Base-by-base conservation (phyloP, 176 grass and related monocot species). In the Puccinellia tenuiflora region DNA sequence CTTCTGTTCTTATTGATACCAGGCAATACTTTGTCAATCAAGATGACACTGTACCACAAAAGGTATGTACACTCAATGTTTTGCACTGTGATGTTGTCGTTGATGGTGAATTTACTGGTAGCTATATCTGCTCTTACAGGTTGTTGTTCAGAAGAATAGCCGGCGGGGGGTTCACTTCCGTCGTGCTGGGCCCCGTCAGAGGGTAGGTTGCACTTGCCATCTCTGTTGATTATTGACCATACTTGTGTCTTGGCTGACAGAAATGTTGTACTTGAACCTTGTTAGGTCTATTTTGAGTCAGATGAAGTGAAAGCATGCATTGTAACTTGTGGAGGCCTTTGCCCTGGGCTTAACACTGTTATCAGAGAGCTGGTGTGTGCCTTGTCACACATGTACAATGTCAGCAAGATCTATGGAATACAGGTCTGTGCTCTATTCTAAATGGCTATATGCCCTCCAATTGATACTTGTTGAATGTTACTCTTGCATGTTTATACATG, bases 281-380 rank as follows among this genome's bases (percentile, higher is more conserved):
- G 34, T 75, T 85, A 99, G 96, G 35, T 99, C 56, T 89, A 96
- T 73, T 99, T 94, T 55, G 91, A 95, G 18, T 80, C 96, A 24
- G 93, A 96, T 77, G 93, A 99, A 48, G 96, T 96, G 25, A 82
- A 88, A 77, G 85, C 91, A 48, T 99, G 96, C 84, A 99, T 99
- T 92, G 93, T 99, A 70, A 96, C 91, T 26, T 99, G 96, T 84
- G 96, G 96, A 83, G 96, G 96, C 51, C 91, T 99, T 68, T 99
- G 96, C 83, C 96, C 96, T 87, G 96, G 96, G 20, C 91, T 99
- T 85, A 99, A 96, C 81, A 99, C 96, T 33, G 96, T 99, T 51
- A 99, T 99, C 69, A 95, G 96, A 69, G 96, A 99, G 76, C 52
- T 99, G 7, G 96, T 99, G 43, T 99, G 96, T 89, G 91, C 93